These are phyloP conservation scores for Acanthamoeba healyi DNA, from an alignment of 208 protist genomes.

Conservation along the genomic window DNA sequence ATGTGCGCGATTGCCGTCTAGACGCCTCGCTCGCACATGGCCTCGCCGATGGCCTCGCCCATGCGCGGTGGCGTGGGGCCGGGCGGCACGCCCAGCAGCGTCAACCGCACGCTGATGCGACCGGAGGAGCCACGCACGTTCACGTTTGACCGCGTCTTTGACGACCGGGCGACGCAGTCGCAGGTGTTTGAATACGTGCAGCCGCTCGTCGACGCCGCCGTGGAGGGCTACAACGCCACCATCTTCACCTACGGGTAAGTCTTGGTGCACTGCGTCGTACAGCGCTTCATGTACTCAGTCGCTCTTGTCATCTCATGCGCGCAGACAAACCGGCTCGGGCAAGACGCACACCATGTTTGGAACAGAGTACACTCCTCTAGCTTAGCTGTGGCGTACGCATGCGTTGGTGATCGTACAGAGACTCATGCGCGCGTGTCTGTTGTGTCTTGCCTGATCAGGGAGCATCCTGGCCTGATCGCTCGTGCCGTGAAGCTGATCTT, in stretches of 20 bases:
- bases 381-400: background rate
- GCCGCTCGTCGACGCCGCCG: conserved; percentile 29
- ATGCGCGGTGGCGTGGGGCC: background rate
- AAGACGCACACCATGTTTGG: conserved; percentile 74
- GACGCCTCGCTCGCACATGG: background rate
- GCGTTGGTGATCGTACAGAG: too few relatives aligned
- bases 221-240: conserved; percentile 73
- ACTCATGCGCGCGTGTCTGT: background rate
- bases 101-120: conserved; percentile 10
- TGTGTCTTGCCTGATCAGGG: background rate
- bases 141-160: conserved; percentile 67
- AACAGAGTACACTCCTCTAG: background rate
- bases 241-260: conserved; percentile 66
- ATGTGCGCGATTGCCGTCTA: background rate
- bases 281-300: background rate
- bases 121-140: conserved; percentile 56
- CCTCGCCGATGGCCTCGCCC: conserved; percentile 32
- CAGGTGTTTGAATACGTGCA: conserved; percentile 43
- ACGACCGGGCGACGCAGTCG: conserved; percentile 21
- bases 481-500: conserved; percentile 53
- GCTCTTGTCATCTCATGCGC: background rate
- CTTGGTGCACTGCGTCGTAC: background rate
- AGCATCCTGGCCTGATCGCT: conserved; percentile 40
- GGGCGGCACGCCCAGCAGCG: background rate
- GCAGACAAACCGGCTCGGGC: conserved; percentile 66